Percentiles rank a stretch among this genome's conserved stretches.
Conservation (phyloP, 129 eudicot species). For the Lonicera japonica region DNA sequence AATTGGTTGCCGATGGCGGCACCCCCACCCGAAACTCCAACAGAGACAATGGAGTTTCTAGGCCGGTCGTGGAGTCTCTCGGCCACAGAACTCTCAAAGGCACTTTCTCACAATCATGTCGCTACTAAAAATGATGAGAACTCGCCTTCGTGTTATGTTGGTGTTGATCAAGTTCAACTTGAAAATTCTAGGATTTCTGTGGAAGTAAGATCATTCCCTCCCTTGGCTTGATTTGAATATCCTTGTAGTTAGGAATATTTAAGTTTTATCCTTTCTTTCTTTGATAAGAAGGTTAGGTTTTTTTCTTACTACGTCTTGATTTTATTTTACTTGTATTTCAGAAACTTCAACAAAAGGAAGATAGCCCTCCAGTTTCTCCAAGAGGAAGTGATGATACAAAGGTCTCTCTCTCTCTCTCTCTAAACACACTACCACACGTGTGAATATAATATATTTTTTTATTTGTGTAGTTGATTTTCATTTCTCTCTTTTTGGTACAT, state of each 20-base stretch:
- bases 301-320: not conserved
- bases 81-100: constrained; percentile 68
- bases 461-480: not conserved
- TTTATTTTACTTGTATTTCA: constrained; percentile 16
- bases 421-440: not conserved
- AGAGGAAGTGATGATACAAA: constrained; percentile 73
- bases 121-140: constrained; percentile 20
- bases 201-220: constrained; percentile 34
- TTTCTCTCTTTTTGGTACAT: too few species aligned
- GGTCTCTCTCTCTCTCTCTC: constrained; percentile 24
- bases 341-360: constrained; percentile 44
- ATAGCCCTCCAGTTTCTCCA: constrained; percentile 74
- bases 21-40: constrained; percentile 85
- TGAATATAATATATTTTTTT: too few species aligned
- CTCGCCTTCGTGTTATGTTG: constrained; percentile 11
- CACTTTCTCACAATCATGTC: constrained; percentile 42
- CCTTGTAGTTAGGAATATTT: not conserved
- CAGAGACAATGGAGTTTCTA: constrained; percentile 90
- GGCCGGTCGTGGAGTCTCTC: constrained; percentile 91
- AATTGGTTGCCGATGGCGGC: constrained; percentile 43
- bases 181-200: constrained; percentile 6
- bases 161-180: constrained; percentile 11
- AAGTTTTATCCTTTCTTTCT: too few species aligned
- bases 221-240: not conserved
- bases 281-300: not conserved